Evolutionary conservation across 352 stramenopile genomes (phyloP).

Genomic region (Phytophthora citrophthora): DNA sequence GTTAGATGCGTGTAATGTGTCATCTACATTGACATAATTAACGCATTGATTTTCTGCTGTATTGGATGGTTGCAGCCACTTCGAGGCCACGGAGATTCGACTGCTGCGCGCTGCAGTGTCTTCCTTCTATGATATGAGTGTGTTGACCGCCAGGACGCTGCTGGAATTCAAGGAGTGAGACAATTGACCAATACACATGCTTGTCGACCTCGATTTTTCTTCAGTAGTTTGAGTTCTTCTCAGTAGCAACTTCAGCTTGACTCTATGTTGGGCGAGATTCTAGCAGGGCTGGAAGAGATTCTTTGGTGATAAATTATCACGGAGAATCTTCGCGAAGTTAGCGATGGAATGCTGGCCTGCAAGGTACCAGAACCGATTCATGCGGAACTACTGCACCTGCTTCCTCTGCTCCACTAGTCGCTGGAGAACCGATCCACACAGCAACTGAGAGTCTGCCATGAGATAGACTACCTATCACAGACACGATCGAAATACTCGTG

Average conservation of each 20-base stretch:
- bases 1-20: neutral
- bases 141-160: conserved; percentile 74
- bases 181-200: neutral
- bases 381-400: no score
- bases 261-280: no score
- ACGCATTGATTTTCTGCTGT: conserved; percentile 7
- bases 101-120: conserved; percentile 84
- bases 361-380: no score
- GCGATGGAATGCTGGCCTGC: no score
- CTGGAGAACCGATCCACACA: neutral
- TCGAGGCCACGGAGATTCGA: conserved; percentile 84
- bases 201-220: no score
- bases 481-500: no score
- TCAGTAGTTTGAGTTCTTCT: no score
- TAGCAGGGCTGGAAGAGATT: no score
- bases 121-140: conserved; percentile 89
- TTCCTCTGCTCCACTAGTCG: no score
- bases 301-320: neutral
- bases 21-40: neutral
- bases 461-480: neutral
- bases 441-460: neutral
- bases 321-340: neutral
- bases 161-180: conserved; percentile 88
- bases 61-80: conserved; percentile 56
- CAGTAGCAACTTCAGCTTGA: no score